Percentiles rank a stretch among this genome's conserved stretches.
phyloP scores from a whole-genome alignment of 2,329 filamentous ascomycete genomes.

The Dryadomyces quercus-mongolicae region DNA sequence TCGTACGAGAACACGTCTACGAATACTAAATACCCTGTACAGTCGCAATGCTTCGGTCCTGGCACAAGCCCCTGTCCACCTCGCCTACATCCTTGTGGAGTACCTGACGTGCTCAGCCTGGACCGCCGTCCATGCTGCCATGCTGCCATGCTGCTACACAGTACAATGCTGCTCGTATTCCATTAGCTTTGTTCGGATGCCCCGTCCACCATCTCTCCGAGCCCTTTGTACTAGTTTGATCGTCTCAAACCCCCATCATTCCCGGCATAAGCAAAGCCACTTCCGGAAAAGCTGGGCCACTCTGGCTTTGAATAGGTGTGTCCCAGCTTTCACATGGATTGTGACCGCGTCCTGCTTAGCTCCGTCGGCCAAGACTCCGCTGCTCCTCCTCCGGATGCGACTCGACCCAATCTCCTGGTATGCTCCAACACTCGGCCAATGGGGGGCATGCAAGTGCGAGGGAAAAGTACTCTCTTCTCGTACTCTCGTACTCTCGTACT shows the following conservation, averaged over 20 bases:
- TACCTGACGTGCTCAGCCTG: background rate
- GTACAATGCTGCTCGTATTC: background rate
- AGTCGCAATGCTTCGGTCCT: background rate
- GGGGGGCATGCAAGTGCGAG: background rate
- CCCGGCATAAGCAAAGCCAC: background rate
- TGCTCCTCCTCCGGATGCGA: background rate
- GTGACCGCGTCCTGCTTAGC: background rate
- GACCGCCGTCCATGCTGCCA: background rate
- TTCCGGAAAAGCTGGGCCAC: background rate
- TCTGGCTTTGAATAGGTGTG: background rate
- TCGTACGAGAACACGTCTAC: background rate
- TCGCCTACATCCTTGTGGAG: background rate
- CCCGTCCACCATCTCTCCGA: background rate
- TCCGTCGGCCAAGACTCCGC: background rate
- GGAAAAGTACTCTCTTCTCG: too few relatives aligned
- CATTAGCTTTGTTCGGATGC: background rate
- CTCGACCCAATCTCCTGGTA: conserved; percentile 1
- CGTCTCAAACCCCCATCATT: background rate
- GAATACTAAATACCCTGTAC: background rate
- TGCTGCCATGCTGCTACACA: too few relatives aligned
- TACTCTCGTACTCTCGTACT: too few relatives aligned
- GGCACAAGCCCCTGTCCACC: background rate
- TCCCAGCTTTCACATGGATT: background rate
- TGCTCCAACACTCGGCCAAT: background rate
- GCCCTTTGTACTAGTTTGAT: background rate